These are phyloP conservation scores for Candida sakaeoensis DNA, from an alignment of 805 yeast genomes.

Conservation along the genomic window DNA sequence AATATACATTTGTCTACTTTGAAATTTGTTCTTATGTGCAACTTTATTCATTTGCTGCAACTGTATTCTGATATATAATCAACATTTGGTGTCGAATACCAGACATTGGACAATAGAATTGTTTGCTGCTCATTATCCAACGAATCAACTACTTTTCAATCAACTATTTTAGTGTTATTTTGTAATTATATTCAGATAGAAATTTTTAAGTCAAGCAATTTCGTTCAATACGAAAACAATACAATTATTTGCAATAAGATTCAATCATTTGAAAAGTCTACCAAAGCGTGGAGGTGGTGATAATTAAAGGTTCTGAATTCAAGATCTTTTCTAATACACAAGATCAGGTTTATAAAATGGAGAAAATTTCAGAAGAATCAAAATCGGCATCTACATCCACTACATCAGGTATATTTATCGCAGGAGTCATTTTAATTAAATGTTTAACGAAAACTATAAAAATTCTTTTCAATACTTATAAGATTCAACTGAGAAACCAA, in stretches of 20 bases:
- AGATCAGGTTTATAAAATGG: slow-evolving; percentile 1
- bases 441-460: neutral
- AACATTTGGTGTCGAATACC: too few relatives aligned
- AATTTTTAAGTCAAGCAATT: slow-evolving; percentile 1
- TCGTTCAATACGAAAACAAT: slow-evolving; percentile 1
- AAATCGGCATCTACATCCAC: slow-evolving; percentile 1
- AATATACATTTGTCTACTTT: too few relatives aligned
- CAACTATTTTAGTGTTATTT: slow-evolving; percentile 1
- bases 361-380: neutral
- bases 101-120: too few relatives aligned
- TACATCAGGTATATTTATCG: slow-evolving; percentile 1
- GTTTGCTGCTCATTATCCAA: too few relatives aligned
- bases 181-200: slow-evolving; percentile 1
- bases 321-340: slow-evolving; percentile 1
- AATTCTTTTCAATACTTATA: slow-evolving; percentile 1
- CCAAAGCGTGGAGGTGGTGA: slow-evolving; percentile 2
- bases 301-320: slow-evolving; percentile 1
- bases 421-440: slow-evolving; percentile 1
- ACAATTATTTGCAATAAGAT: neutral
- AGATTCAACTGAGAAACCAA: slow-evolving; percentile 1
- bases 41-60: too few relatives aligned
- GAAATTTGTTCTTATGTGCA: too few relatives aligned
- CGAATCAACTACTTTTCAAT: slow-evolving; percentile 1
- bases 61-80: too few relatives aligned
- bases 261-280: slow-evolving; percentile 1